These are phyloP conservation scores for Bacidia gigantensis DNA, from an alignment of 495 filamentous ascomycete genomes.

Conservation along the genomic window DNA sequence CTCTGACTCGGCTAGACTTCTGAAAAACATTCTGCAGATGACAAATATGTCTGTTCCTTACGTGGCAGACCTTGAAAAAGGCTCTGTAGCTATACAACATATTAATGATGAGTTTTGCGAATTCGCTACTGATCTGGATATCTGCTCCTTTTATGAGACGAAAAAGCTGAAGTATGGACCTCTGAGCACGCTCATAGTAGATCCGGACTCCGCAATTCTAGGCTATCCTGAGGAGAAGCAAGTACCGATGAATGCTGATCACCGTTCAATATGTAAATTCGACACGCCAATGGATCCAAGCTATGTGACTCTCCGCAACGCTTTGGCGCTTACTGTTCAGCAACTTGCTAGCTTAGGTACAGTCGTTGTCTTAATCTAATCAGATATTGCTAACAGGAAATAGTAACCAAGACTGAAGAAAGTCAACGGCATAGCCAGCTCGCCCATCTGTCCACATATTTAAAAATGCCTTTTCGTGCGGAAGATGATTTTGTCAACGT, in stretches of 20 bases:
- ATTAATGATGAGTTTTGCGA: conserved; percentile 25
- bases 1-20: conserved; percentile 28
- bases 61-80: conserved; percentile 15
- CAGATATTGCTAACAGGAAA: not conserved
- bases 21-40: conserved; percentile 26
- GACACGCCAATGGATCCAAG: conserved; percentile 25
- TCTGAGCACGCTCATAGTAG: conserved; percentile 22
- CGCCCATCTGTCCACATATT: conserved; percentile 18
- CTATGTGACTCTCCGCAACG: conserved; percentile 27
- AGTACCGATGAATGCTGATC: conserved; percentile 28
- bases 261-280: conserved; percentile 35
- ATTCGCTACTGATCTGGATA: conserved; percentile 8
- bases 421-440: conserved; percentile 7
- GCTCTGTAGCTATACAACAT: conserved; percentile 15
- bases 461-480: conserved; percentile 17
- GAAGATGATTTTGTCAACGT: conserved; percentile 24
- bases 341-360: too few relatives aligned
- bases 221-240: conserved; percentile 30
- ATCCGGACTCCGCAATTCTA: conserved; percentile 29
- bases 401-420: not conserved
- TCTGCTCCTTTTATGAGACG: conserved; percentile 29
- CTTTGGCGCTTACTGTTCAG: conserved; percentile 17
- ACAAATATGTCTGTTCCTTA: conserved; percentile 6
- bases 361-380: too few relatives aligned
- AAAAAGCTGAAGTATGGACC: conserved; percentile 16